Percentiles rank a stretch among this genome's conserved stretches.
These are phyloP conservation scores for Aechmea fasciata DNA, from an alignment of 176 grass and related monocot species.

Conservation along the genomic window DNA sequence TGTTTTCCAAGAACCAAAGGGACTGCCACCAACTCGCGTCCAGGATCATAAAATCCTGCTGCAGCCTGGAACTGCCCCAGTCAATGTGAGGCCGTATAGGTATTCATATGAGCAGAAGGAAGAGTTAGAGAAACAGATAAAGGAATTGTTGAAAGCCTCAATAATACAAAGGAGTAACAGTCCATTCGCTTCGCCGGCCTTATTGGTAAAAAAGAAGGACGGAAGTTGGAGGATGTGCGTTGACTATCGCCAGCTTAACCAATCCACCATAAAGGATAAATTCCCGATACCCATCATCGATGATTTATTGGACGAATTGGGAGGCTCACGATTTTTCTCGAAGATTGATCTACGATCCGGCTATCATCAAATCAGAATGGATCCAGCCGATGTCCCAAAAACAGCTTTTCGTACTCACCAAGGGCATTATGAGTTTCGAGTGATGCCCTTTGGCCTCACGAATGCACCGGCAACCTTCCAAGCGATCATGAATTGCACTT, in stretches of 20 bases:
- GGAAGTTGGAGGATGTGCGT: conserved; percentile 11
- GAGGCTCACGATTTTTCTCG: neutral
- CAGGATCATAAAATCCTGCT: no score
- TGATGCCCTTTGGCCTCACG: neutral
- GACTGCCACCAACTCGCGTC: accelerated
- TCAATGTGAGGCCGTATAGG: neutral
- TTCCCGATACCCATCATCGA: neutral
- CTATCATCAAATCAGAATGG: neutral
- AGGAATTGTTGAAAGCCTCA: neutral
- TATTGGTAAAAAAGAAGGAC: conserved; percentile 13
- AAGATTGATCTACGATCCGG: conserved; percentile 1
- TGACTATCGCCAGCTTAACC: neutral
- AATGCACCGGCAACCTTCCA: neutral
- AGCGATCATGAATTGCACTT: neutral
- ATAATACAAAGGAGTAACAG: neutral
- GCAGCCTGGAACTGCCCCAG: no score
- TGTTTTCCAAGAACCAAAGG: no score
- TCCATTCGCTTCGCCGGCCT: neutral
- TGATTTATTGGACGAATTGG: neutral
- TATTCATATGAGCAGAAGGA: neutral
- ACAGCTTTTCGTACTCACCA: neutral
- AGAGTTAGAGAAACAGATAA: neutral
- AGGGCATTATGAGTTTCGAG: conserved; percentile 1
- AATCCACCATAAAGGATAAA: neutral
- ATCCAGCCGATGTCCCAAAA: neutral